These are phyloP conservation scores for Lolium rigidum DNA, from an alignment of 176 grass and related monocot genomes.

Conservation along the genomic window DNA sequence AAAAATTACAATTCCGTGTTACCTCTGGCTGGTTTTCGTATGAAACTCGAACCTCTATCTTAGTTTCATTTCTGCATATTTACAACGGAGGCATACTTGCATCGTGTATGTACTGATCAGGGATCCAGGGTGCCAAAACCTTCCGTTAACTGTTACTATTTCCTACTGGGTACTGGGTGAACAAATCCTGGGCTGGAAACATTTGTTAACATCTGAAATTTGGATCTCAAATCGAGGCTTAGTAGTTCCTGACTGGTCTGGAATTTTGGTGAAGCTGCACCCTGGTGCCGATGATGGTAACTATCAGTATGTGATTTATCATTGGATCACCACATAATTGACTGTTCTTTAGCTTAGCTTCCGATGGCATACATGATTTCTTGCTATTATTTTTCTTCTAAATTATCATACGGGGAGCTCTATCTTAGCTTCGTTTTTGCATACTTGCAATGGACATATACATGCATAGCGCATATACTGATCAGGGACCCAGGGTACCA, in stretches of 20 bases:
- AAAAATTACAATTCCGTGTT: background rate
- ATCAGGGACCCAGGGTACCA: background rate
- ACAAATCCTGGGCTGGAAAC: background rate
- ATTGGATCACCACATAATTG: background rate
- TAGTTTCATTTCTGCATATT: background rate
- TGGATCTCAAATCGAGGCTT: background rate
- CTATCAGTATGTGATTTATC: background rate
- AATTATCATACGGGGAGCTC: background rate
- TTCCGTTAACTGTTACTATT: background rate
- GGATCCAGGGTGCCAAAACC: slow-evolving; percentile 9
- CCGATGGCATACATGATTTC: background rate
- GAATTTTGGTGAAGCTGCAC: slow-evolving; percentile 14
- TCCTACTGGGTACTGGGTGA: background rate
- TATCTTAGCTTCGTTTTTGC: background rate
- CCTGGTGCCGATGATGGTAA: background rate
- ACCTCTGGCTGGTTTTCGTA: background rate
- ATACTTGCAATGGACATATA: background rate
- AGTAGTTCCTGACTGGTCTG: background rate
- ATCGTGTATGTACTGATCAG: background rate
- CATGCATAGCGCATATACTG: background rate
- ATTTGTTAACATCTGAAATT: background rate
- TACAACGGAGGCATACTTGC: background rate
- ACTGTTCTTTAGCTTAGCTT: background rate
- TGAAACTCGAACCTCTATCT: background rate
- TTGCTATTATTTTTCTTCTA: background rate